A percentile compares a stretch with the other conserved stretches of the same genome.
Evolutionary conservation across 495 filamentous ascomycete species (phyloP).

Genomic region (Hypoxylon lienhwacheense): DNA sequence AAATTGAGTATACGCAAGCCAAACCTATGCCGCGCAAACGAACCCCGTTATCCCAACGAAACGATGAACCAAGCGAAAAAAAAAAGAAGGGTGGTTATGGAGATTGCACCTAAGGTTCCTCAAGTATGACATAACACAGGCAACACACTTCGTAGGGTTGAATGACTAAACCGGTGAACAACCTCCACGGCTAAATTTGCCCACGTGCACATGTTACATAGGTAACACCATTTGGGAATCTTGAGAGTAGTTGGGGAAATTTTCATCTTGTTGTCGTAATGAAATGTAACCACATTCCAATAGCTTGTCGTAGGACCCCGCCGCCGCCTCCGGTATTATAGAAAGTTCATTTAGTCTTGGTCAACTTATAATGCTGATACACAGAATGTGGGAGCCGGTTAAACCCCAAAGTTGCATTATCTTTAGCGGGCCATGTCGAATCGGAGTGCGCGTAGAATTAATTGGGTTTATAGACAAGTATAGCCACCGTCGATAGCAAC

Average conservation of each 20-base stretch:
- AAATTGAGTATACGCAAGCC: constrained; percentile 13
- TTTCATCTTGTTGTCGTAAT: constrained; percentile 15
- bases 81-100: constrained; percentile 1
- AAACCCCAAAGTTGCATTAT: constrained; percentile 24
- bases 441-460: background rate
- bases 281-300: constrained; percentile 26
- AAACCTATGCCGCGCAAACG: constrained; percentile 20
- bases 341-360: no score
- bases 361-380: constrained; percentile 18
- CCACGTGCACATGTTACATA: no score
- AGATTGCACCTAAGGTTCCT: constrained; percentile 2
- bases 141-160: no score
- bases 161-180: background rate
- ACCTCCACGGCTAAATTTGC: no score
- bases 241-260: constrained; percentile 9
- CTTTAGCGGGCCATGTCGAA: constrained; percentile 7
- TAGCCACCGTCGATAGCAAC: constrained; percentile 71
- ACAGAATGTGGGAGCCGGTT: constrained; percentile 18
- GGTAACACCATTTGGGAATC: no score
- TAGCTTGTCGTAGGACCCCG: constrained; percentile 8
- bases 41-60: constrained; percentile 18
- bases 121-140: no score
- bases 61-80: constrained; percentile 12
- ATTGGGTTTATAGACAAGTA: constrained; percentile 45
- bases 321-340: no score